Conservation (phyloP, 2,329 filamentous ascomycete genomes). For the Claviceps monticola region DNA sequence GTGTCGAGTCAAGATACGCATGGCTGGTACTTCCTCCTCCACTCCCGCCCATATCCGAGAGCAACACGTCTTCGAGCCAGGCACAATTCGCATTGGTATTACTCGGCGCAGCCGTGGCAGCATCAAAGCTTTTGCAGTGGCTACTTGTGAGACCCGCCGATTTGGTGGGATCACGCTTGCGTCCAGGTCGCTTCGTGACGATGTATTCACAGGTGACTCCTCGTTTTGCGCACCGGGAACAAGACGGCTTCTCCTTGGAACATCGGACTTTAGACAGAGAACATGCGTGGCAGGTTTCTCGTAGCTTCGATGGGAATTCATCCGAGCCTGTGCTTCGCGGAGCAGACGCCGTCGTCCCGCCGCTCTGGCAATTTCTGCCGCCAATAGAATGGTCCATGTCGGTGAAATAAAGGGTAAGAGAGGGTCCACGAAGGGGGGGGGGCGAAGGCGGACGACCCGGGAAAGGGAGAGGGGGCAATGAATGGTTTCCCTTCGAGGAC, state of each 20-base stretch:
- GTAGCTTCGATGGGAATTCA: conserved; percentile 11
- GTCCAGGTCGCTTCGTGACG: conserved; percentile 12
- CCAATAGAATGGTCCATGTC: background rate
- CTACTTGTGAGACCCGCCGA: background rate
- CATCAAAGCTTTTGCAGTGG: background rate
- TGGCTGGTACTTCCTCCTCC: background rate
- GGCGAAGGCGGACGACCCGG: background rate
- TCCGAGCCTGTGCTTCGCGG: background rate
- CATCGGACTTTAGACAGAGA: conserved; percentile 23
- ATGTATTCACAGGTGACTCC: conserved; percentile 21
- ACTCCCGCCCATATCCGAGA: background rate
- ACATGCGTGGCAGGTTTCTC: conserved; percentile 23
- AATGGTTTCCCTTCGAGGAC: background rate
- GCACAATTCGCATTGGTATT: background rate
- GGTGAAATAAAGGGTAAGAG: background rate
- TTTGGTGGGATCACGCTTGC: conserved; percentile 4
- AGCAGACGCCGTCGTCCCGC: background rate
- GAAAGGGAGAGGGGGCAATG: background rate
- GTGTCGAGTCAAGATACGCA: background rate
- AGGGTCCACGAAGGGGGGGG: background rate
- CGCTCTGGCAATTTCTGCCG: background rate
- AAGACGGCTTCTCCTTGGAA: conserved; percentile 20
- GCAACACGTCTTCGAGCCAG: background rate
- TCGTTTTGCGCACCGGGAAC: conserved; percentile 19
- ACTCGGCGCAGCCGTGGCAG: background rate